Base-by-base conservation (phyloP, 331 rosid species). In the Saraca asoca region DNA sequence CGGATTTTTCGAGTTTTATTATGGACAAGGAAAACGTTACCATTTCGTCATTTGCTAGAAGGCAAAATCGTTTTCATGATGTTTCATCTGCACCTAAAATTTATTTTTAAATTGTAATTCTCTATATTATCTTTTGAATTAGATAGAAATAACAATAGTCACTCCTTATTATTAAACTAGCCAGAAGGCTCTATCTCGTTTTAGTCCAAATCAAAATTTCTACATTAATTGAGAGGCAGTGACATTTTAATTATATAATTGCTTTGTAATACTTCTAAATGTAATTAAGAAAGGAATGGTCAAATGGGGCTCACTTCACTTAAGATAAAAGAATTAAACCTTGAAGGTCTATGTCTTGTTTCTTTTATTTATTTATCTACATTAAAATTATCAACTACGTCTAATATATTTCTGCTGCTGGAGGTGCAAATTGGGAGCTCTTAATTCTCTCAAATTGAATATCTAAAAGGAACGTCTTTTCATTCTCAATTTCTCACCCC, bases 221-320 rank as follows among this genome's bases (percentile, higher is more conserved):
- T 70, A 70, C 45, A 62, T 66, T 67, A 64, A 51, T 55, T 52
- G 57, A 55, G 69, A 59, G 77, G 79, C 18, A 78, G 70, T 81
- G 90, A 88, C 90, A 73, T 74, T 61, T 74, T 86, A 85, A 78
- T 86, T 43, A 62, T 51, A 72, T 59, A 55, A 37, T 68, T 76
- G 41, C 45, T 46, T 53, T 61, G n/a, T 44, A 53, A 54, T 53
- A 44, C 56, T 60, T 42, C 55, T 71, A 45, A 13, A 68, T 50
- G 51, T 50, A 55, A 43, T 54, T 7, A 56, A 61, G 66, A 53
- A 14, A 35, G 46, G 62, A 24, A 24, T 24, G 31, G 31, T 3
- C 31, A 62, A 14, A 41, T 29, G 75, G 71, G 79, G 51, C 71
- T 58, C 67, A 54, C 48, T 49, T 59, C 49, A 70, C 33, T 31